phyloP scores from a whole-genome alignment of 768 basidiomycete species.

The Calvatia gigantea region DNA sequence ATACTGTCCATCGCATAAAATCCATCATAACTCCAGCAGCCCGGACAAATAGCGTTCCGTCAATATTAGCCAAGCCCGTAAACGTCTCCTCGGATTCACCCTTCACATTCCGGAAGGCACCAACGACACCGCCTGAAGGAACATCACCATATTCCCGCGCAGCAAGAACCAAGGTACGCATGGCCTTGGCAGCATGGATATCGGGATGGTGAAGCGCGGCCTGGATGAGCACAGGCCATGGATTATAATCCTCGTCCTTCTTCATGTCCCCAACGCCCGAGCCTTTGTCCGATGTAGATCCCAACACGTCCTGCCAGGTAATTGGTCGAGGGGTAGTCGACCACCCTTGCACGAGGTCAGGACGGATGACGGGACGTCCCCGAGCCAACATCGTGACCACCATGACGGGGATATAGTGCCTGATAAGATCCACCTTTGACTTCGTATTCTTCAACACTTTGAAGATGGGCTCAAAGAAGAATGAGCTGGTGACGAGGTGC shows the following conservation, averaged over 20 bases:
- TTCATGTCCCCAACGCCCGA: conserved; percentile 31
- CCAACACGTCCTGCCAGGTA: not conserved
- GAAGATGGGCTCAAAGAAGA: conserved; percentile 46
- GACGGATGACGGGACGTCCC: conserved; percentile 52
- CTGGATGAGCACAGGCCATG: conserved; percentile 50
- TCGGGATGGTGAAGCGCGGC: conserved; percentile 47
- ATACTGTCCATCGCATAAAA: conserved; percentile 50
- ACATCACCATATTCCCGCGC: conserved; percentile 43
- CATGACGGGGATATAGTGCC: conserved; percentile 35
- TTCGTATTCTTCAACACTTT: conserved; percentile 25
- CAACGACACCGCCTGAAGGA: conserved; percentile 35
- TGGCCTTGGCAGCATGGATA: conserved; percentile 46
- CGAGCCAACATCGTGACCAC: conserved; percentile 32
- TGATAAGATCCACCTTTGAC: conserved; percentile 44
- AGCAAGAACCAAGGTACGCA: conserved; percentile 47
- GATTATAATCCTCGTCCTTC: conserved; percentile 37
- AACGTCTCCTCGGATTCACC: conserved; percentile 37
- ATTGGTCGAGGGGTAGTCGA: conserved; percentile 39
- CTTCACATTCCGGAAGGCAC: conserved; percentile 30
- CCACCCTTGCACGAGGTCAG: conserved; percentile 43
- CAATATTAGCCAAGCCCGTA: conserved; percentile 37
- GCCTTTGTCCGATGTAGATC: conserved; percentile 12
- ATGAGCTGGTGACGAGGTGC: conserved; percentile 51
- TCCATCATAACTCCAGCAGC: conserved; percentile 56
- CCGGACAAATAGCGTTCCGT: conserved; percentile 56